Conservation (phyloP, 75 land plant species). For the Pinus taeda region DNA sequence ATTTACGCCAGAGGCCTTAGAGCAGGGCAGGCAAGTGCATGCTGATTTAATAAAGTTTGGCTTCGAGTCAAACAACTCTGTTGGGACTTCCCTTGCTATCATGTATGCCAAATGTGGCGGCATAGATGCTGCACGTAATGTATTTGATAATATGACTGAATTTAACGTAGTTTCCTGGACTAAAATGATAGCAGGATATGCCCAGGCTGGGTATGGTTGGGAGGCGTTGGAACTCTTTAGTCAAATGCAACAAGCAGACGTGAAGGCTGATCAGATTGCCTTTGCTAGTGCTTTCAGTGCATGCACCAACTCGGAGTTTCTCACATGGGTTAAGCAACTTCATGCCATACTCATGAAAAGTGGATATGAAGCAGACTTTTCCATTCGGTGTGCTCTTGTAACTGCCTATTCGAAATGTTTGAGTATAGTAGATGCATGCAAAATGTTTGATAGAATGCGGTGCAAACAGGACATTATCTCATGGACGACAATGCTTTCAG, state of each 20-base stretch:
- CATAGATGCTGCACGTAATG: not conserved
- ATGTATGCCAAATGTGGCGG: conserved; percentile 18
- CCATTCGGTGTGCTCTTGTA: not conserved
- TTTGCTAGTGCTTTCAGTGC: not conserved
- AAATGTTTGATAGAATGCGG: conserved; percentile 40
- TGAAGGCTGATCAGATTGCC: not conserved
- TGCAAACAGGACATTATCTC: conserved; percentile 50
- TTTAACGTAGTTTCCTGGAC: not conserved
- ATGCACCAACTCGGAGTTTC: not conserved
- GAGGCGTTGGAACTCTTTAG: not conserved
- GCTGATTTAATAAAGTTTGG: conserved; percentile 28
- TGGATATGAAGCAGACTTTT: not conserved
- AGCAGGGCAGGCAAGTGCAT: conserved; percentile 31
- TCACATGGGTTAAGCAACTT: not conserved
- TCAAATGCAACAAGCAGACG: not conserved
- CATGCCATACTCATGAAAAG: not conserved
- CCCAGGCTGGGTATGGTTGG: not conserved
- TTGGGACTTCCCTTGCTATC: conserved; percentile 42
- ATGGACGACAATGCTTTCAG: conserved; percentile 76
- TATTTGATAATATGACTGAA: not conserved
- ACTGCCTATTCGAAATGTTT: conserved; percentile 15
- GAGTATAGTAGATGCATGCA: conserved; percentile 42
- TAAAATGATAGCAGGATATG: not conserved
- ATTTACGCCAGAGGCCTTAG: conserved; percentile 21
- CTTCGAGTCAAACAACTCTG: conserved; percentile 31